A percentile compares a stretch with the other conserved stretches of the same genome.
phyloP scores from a whole-genome alignment of 768 basidiomycete species.

The Gelatoporia subvermispora region DNA sequence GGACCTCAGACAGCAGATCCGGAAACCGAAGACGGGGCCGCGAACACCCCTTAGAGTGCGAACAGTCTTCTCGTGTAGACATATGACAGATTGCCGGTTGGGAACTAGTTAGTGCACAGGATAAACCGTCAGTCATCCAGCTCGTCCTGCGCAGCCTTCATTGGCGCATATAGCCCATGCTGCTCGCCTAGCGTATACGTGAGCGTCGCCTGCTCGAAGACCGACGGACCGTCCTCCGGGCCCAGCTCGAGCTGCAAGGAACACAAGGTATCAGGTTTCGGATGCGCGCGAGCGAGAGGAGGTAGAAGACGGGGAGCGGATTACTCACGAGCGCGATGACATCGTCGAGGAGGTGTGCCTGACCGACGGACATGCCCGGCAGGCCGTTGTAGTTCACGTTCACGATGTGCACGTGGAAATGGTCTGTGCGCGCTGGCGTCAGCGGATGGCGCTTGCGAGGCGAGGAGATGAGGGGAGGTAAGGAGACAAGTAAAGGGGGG shows the following conservation, averaged over 20 bases:
- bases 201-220: conserved; percentile 69
- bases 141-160: conserved; percentile 13
- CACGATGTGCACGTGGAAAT: conserved; percentile 92
- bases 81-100: too few relatives aligned
- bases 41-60: too few relatives aligned
- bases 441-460: background rate
- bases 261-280: background rate
- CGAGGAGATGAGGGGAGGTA: too few relatives aligned
- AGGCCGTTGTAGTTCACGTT: conserved; percentile 60
- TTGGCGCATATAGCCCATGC: conserved; percentile 52
- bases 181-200: conserved; percentile 83
- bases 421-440: conserved; percentile 53
- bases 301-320: background rate
- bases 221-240: conserved; percentile 39
- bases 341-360: conserved; percentile 91
- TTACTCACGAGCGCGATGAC: conserved; percentile 72
- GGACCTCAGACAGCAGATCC: too few relatives aligned
- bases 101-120: too few relatives aligned
- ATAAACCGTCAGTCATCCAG: too few relatives aligned
- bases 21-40: too few relatives aligned
- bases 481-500: background rate
- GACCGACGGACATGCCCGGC: conserved; percentile 77
- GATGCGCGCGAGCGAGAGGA: background rate
- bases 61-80: too few relatives aligned
- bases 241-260: conserved; percentile 61